Conservation (phyloP, 1,139 yeast genomes). For the Protomyces inouyei region DNA sequence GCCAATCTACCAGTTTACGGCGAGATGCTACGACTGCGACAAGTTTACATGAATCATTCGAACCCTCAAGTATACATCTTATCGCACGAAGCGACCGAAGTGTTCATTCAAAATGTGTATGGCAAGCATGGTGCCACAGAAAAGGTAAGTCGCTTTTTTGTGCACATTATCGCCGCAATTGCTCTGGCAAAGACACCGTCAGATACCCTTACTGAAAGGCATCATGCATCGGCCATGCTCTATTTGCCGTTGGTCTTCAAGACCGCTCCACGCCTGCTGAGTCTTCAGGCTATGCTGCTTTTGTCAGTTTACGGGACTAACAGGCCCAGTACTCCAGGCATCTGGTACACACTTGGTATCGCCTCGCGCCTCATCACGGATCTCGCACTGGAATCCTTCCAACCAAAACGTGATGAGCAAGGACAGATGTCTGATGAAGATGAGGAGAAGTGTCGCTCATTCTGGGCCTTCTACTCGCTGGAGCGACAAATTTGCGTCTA, state of each 20-base stretch:
- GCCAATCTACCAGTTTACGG: slow-evolving; percentile 64
- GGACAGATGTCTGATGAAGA: slow-evolving; percentile 5
- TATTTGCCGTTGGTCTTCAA: slow-evolving; percentile 57
- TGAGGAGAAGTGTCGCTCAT: slow-evolving; percentile 70
- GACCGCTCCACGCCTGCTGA: slow-evolving; percentile 59
- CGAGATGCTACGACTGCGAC: slow-evolving; percentile 63
- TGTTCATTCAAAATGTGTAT: slow-evolving; percentile 56
- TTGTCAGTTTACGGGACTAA: slow-evolving; percentile 60
- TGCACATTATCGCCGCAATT: slow-evolving; percentile 72
- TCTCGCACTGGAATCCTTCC: slow-evolving; percentile 67
- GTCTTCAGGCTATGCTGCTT: slow-evolving; percentile 65
- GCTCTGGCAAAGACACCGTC: slow-evolving; percentile 72
- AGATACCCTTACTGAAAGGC: slow-evolving; percentile 67
- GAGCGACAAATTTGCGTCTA: slow-evolving; percentile 76
- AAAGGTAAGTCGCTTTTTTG: slow-evolving; percentile 51
- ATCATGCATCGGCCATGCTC: slow-evolving; percentile 61
- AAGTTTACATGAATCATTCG: slow-evolving; percentile 62
- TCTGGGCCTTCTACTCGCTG: slow-evolving; percentile 83
- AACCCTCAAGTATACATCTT: slow-evolving; percentile 58
- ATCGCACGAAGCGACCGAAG: slow-evolving; percentile 50
- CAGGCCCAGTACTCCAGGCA: slow-evolving; percentile 63
- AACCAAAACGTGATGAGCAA: slow-evolving; percentile 29
- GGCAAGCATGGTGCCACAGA: slow-evolving; percentile 60
- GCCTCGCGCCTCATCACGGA: slow-evolving; percentile 77
- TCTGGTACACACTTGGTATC: slow-evolving; percentile 86